phyloP scores from a whole-genome alignment of 1,284 basidiomycete species.

The Ustilago lituana region DNA sequence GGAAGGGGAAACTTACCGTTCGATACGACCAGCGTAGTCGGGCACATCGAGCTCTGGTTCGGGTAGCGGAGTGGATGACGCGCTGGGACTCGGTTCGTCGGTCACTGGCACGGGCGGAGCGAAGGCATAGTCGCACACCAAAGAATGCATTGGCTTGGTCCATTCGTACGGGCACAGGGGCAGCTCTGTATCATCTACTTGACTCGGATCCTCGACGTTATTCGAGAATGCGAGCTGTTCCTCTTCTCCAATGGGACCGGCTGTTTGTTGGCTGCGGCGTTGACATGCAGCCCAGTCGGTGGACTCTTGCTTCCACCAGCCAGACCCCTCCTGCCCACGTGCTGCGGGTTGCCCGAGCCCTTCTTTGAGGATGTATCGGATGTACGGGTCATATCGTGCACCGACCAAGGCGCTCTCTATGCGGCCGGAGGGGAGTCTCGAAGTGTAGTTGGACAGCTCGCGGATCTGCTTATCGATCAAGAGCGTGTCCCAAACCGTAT shows the following conservation, averaged over 20 bases:
- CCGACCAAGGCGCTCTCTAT: conserved; percentile 80
- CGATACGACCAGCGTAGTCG: conserved; percentile 74
- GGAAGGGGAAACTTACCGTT: conserved; percentile 23
- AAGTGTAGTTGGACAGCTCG: conserved; percentile 78
- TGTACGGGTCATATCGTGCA: conserved; percentile 85
- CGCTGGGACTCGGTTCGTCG: conserved; percentile 1
- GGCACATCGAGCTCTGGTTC: conserved; percentile 84
- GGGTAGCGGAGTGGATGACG: conserved; percentile 12
- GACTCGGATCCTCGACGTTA: conserved; percentile 10
- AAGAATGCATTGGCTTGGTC: conserved; percentile 55
- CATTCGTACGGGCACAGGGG: conserved; percentile 77
- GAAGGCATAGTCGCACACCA: conserved; percentile 71
- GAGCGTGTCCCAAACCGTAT: conserved; percentile 84
- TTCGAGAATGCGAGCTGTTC: conserved; percentile 23
- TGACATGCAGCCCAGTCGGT: conserved; percentile 61
- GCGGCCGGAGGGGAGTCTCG: conserved; percentile 73
- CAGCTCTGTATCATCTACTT: conserved; percentile 62
- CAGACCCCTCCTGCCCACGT: neutral
- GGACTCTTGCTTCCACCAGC: conserved; percentile 49
- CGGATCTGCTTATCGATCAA: conserved; percentile 84
- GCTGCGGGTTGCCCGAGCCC: conserved; percentile 70
- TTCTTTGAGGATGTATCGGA: conserved; percentile 85
- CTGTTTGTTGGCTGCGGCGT: neutral
- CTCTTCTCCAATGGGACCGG: conserved; percentile 2
- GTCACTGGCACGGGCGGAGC: conserved; percentile 72